Conservation (phyloP, 1,284 basidiomycete species). For the Leccinum pallidistipes region DNA sequence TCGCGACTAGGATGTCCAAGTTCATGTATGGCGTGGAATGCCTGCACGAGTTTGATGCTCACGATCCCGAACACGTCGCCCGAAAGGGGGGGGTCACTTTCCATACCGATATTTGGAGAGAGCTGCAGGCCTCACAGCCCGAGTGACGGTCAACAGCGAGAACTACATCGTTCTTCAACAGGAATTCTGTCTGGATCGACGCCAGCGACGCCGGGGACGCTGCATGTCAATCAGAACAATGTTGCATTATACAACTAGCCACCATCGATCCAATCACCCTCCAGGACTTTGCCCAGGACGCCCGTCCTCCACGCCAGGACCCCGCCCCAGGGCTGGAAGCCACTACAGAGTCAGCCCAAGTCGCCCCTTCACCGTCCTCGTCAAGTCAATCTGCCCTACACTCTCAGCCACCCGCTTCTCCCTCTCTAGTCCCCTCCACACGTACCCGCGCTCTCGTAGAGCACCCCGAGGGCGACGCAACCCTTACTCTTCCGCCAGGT, state of each 20-base stretch:
- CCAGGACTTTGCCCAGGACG: constrained; percentile 56
- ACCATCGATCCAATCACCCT: constrained; percentile 71
- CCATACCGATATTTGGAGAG: constrained; percentile 22
- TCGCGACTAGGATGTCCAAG: constrained; percentile 72
- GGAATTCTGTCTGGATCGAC: constrained; percentile 19
- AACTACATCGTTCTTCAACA: constrained; percentile 20
- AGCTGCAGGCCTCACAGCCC: constrained; percentile 30
- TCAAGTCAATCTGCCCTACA: constrained; percentile 28
- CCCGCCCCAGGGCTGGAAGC: constrained; percentile 48
- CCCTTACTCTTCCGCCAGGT: constrained; percentile 31
- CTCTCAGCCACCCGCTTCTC: constrained; percentile 28
- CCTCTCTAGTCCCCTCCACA: constrained; percentile 57
- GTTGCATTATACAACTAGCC: constrained; percentile 35
- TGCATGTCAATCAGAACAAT: constrained; percentile 34
- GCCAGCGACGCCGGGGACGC: constrained; percentile 25
- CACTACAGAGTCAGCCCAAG: constrained; percentile 35
- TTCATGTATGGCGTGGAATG: constrained; percentile 82
- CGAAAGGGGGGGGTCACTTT: constrained; percentile 44
- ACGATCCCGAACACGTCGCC: constrained; percentile 63
- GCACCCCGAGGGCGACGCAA: constrained; percentile 44
- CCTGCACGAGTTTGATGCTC: constrained; percentile 62
- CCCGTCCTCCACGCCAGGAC: constrained; percentile 46
- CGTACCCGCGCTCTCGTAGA: constrained; percentile 65
- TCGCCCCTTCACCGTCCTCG: constrained; percentile 28
- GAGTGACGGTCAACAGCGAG: constrained; percentile 24